phyloP scores from a whole-genome alignment of 257 asterid genomes.

The Nicotiana tomentosiformis region DNA sequence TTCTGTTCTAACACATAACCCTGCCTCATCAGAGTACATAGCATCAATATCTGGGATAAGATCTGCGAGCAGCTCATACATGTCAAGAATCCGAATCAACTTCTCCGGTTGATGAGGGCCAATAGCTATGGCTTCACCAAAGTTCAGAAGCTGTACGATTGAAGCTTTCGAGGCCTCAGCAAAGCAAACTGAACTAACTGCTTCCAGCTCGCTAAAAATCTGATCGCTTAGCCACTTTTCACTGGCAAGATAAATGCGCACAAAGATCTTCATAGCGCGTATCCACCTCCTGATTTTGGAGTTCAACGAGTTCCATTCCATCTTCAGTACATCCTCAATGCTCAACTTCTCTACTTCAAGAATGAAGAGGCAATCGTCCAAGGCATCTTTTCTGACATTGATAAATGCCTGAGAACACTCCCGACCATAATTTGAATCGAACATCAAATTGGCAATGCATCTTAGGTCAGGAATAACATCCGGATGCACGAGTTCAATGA shows the following conservation, averaged over 20 bases:
- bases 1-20: conserved; percentile 43
- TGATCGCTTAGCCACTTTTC: conserved; percentile 75
- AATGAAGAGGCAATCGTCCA: conserved; percentile 74
- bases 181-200: conserved; percentile 45
- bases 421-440: conserved; percentile 63
- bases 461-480: conserved; percentile 58
- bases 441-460: conserved; percentile 69
- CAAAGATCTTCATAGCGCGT: conserved; percentile 79
- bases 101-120: conserved; percentile 86
- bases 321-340: conserved; percentile 78
- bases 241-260: conserved; percentile 70
- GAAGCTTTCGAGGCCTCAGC: conserved; percentile 69
- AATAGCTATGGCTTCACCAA: conserved; percentile 75
- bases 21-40: conserved; percentile 47
- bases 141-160: conserved; percentile 61
- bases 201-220: conserved; percentile 65
- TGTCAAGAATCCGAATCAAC: conserved; percentile 72
- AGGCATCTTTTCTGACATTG: conserved; percentile 67
- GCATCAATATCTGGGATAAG: conserved; percentile 53
- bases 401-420: conserved; percentile 79
- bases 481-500: conserved; percentile 57
- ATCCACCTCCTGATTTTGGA: conserved; percentile 84
- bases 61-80: conserved; percentile 77
- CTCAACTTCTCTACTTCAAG: conserved; percentile 80
- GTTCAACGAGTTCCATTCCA: conserved; percentile 79